Evolutionary conservation across 768 basidiomycete species (phyloP).

Genomic region (Russula foetens): DNA sequence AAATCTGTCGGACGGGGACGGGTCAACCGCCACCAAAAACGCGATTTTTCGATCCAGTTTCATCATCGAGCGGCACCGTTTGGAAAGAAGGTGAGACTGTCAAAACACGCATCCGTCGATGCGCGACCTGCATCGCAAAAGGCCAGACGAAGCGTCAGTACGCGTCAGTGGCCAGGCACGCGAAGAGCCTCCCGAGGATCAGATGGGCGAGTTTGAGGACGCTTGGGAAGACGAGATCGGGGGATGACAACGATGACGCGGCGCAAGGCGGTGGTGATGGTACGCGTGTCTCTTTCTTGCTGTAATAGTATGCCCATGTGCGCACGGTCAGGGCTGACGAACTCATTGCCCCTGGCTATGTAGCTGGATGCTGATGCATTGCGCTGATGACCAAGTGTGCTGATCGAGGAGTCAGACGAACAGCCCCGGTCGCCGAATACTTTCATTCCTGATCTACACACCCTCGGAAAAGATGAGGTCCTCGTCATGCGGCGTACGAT

Average conservation of each 20-base stretch:
- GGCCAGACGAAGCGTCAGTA: conserved; percentile 33
- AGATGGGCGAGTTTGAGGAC: conserved; percentile 96
- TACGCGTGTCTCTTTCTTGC: conserved; percentile 31
- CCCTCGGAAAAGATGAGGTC: conserved; percentile 74
- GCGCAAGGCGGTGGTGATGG: conserved; percentile 57
- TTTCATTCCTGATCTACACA: conserved; percentile 76
- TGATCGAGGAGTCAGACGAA: conserved; percentile 77
- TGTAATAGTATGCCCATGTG: not conserved
- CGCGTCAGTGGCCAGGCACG: conserved; percentile 34
- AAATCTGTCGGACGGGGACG: no score
- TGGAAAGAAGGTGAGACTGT: no score
- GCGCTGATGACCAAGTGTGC: conserved; percentile 66
- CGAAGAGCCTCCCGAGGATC: conserved; percentile 37
- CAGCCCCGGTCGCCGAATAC: conserved; percentile 46
- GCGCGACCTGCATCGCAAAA: conserved; percentile 41
- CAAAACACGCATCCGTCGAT: conserved; percentile 46
- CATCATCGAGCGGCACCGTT: no score
- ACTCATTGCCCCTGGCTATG: not conserved
- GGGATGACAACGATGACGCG: conserved; percentile 74
- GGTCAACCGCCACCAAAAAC: no score
- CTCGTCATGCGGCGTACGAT: conserved; percentile 93
- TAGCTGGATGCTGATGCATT: conserved; percentile 88
- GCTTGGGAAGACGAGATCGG: conserved; percentile 97
- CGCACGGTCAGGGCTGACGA: no score
- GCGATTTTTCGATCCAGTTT: no score